Evolutionary conservation across 2,329 filamentous ascomycete species (phyloP).

Genomic region (Arthrobotrys entomopaga): DNA sequence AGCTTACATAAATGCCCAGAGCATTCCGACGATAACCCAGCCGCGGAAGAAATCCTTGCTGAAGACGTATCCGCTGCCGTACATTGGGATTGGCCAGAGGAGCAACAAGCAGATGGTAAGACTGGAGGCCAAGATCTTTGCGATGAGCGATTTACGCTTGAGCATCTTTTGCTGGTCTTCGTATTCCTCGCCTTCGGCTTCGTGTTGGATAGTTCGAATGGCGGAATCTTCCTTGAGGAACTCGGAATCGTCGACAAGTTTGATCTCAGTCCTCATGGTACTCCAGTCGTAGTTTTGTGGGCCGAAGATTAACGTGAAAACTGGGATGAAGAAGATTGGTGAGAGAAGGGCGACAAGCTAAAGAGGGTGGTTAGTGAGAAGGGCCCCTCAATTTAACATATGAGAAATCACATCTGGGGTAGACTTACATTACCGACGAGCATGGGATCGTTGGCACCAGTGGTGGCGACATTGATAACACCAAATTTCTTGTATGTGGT

Average conservation of each 20-base stretch:
- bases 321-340: constrained; percentile 77
- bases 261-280: constrained; percentile 78
- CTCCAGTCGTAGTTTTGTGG: constrained; percentile 84
- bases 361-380: constrained; percentile 3
- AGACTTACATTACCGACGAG: constrained; percentile 52
- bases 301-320: constrained; percentile 78
- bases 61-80: constrained; percentile 83
- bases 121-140: constrained; percentile 65
- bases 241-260: constrained; percentile 80
- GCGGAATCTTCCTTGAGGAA: constrained; percentile 51
- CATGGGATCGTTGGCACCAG: constrained; percentile 68
- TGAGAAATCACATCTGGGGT: background rate
- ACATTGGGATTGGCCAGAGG: constrained; percentile 93
- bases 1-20: constrained; percentile 76
- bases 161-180: constrained; percentile 60
- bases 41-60: constrained; percentile 83
- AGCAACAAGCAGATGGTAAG: constrained; percentile 78
- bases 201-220: constrained; percentile 66
- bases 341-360: constrained; percentile 85
- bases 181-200: constrained; percentile 57
- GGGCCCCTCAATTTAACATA: background rate
- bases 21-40: constrained; percentile 79
- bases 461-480: constrained; percentile 75
- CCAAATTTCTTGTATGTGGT: constrained; percentile 77
- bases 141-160: constrained; percentile 64